Base-by-base conservation (phyloP, 176 grass and related monocot genomes). In the Urochloa ruziziensis region DNA sequence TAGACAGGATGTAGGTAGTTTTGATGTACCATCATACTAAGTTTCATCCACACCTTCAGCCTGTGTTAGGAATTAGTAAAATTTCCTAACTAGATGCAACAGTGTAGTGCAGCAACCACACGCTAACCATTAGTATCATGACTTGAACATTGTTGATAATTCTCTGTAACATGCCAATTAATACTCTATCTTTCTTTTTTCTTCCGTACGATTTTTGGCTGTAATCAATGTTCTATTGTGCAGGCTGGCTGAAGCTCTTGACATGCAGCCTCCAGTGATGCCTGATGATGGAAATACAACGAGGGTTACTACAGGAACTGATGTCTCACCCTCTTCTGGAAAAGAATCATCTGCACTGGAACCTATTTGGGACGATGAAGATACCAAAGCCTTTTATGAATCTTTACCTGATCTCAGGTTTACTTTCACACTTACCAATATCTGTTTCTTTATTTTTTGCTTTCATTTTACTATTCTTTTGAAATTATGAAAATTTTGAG, bases 351-450 rank as follows among this genome's bases (percentile, higher is more conserved):
- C 97, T 72, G 64, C 79, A 39, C 63, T 92, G 80, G 97, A 99
- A 85, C 93, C 97, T 83, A 87, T 99, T 81, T 99, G 97, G 97
- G 97, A 99, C 72, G 93, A 99, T 72, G 97, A 99, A 44, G 97
- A 99, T 84, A 99, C 97, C n/a, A 96, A 87, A 67, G 74, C 97
- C 37, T 99, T 99, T 80, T 99, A 99, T 70, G 97, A 99, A 85
- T 96, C 91, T 47, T 91, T 99, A 85, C 93, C 97, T 84, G 93
- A 96, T 85, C 89, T 99, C 40, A 99, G 97, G 97, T 96, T 84
- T 77, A 36, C n/a, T 79, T 87, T 84, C 51, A 78, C 51, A 74
- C 15, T 48, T 61, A 25, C 51, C 8, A 80, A 34, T 33, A 83
- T 75, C 12, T 73, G 15, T 58, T 79, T 53, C 7, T 23, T 61